phyloP scores from a whole-genome alignment of 2,329 filamentous ascomycete species.

The Stromatinia cepivora region DNA sequence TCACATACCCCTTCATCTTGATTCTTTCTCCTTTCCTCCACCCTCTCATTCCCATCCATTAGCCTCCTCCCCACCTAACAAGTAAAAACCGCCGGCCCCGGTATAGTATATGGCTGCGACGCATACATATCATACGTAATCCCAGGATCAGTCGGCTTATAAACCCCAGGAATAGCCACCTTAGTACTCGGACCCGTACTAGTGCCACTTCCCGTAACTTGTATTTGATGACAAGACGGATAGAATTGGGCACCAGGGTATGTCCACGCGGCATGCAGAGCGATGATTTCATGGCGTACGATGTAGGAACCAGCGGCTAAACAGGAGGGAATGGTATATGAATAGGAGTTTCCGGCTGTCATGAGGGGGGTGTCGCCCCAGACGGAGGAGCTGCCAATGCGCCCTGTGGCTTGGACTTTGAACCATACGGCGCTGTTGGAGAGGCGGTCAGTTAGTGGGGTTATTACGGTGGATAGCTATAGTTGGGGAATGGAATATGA shows the following conservation, averaged over 20 bases:
- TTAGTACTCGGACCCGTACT: slow-evolving; percentile 43
- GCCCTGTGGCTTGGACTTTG: slow-evolving; percentile 52
- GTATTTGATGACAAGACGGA: slow-evolving; percentile 46
- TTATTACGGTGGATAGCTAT: too few species aligned
- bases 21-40: not conserved
- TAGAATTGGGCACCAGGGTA: slow-evolving; percentile 36
- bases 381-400: slow-evolving; percentile 28
- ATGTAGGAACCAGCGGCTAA: slow-evolving; percentile 56
- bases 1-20: not conserved
- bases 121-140: slow-evolving; percentile 42
- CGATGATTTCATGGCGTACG: slow-evolving; percentile 51
- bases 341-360: slow-evolving; percentile 46
- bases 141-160: slow-evolving; percentile 48
- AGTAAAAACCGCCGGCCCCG: slow-evolving; percentile 43
- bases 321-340: slow-evolving; percentile 52
- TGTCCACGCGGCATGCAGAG: slow-evolving; percentile 50
- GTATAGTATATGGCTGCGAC: slow-evolving; percentile 47
- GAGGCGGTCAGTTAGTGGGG: not conserved
- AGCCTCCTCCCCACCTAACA: slow-evolving; percentile 28
- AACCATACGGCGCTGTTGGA: slow-evolving; percentile 32
- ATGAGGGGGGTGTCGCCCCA: slow-evolving; percentile 38
- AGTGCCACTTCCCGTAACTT: slow-evolving; percentile 48
- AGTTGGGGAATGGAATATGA: accelerated
- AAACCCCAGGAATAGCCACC: slow-evolving; percentile 51
- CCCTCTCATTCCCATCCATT: not conserved